A percentile compares a stretch with the other conserved stretches of the same genome.
Evolutionary conservation across 2,329 filamentous ascomycete genomes (phyloP).

Genomic region (Aspergillus aculeatinus): DNA sequence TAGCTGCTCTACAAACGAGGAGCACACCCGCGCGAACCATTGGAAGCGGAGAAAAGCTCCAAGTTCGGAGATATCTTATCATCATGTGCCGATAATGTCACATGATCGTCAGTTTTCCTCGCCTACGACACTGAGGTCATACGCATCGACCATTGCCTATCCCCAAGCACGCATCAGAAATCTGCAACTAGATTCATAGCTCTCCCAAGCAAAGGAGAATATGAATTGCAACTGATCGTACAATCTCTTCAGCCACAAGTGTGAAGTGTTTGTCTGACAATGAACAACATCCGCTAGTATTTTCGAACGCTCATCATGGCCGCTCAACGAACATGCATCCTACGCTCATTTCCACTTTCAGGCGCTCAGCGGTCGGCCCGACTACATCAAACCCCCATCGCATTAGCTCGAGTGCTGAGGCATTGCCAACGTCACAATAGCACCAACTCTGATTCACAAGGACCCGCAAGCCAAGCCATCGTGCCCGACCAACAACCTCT

Average conservation of each 20-base stretch:
- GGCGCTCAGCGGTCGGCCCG: slow-evolving; percentile 19
- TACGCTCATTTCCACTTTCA: slow-evolving; percentile 17
- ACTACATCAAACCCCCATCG: slow-evolving; percentile 13
- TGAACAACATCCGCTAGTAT: slow-evolving; percentile 16
- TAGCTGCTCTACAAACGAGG: not conserved
- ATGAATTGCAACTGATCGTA: not conserved
- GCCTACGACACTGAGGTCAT: slow-evolving; percentile 5
- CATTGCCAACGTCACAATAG: slow-evolving; percentile 24
- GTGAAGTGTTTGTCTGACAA: slow-evolving; percentile 7
- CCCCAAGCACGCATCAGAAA: not conserved
- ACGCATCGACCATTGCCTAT: not conserved
- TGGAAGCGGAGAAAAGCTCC: not conserved
- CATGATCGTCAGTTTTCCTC: slow-evolving; percentile 1
- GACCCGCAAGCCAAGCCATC: slow-evolving; percentile 11
- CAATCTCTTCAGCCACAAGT: not conserved
- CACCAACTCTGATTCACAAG: slow-evolving; percentile 14
- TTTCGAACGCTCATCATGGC: slow-evolving; percentile 19
- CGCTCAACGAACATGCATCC: slow-evolving; percentile 21
- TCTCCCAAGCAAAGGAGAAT: not conserved
- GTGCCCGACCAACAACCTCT: slow-evolving; percentile 20
- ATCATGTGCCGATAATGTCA: slow-evolving; percentile 12
- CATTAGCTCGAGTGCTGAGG: slow-evolving; percentile 8
- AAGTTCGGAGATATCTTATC: not conserved
- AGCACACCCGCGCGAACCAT: too few relatives aligned
- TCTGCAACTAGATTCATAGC: not conserved